Evolutionary conservation across 352 stramenopile species (phyloP), one percentile per base, ranked within the genome.

Genomic region (Phytopythium helicoides): DNA sequence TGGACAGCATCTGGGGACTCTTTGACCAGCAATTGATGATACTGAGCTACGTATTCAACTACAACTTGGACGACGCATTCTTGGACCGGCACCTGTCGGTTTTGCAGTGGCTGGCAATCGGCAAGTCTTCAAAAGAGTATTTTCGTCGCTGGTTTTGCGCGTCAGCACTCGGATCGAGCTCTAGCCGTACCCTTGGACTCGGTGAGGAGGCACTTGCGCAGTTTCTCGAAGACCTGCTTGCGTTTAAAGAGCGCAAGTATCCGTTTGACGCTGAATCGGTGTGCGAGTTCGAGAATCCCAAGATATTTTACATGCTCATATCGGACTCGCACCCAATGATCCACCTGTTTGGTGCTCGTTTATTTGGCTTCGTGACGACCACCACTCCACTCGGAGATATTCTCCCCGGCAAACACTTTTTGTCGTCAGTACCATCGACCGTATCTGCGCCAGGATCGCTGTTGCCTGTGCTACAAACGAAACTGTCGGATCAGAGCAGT

Each of bases 321-420:
- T 92, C 81, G 6, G 81, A 92, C 46, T 87, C 78, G 6, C 81
- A 87, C 53, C 78, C 78, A 3, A 44, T 89, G 47, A 89, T 92
- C 73, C 74, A 88, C 55, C 58, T 88, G 37, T 89, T 92, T 45
- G 78, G 81, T 3, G 75, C 74, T 37, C 66, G 81, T 2, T 53
- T 92, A 36, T 92, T 92, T 41, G 89, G 81, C 56, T 81, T 92
- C 52, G 66, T 70, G 33, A 87, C 76, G 26, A 80, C 70, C 6
- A 82, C 73, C 1, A 76, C 78, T 16, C 41, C 58, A 34, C 62
- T 89, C 6, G 48, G 61, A 3, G 58, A 71, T 11, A 52, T 87
- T 4, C 42, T 87, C 10, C 55, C 60, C 14, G 62, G 62, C 15
- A 86, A 76, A 35, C 72, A 60, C 40, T 86, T 84, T 45, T 56